Evolutionary conservation across 2,329 filamentous ascomycete species (phyloP), one percentile per base, ranked within the genome.

Genomic region (Beauveria sp.): DNA sequence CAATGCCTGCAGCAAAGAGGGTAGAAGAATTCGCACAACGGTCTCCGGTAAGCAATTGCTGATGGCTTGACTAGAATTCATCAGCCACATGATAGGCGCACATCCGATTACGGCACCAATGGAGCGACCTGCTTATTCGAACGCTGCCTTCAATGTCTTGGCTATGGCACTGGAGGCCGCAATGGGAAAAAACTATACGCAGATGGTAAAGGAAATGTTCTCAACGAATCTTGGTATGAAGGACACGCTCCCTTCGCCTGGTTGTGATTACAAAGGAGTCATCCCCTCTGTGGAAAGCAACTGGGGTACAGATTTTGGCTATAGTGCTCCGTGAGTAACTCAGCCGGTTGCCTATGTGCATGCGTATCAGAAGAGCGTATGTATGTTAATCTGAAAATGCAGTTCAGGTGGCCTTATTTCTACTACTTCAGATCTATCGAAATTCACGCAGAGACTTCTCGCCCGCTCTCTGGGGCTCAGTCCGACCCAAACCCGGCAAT

Each of bases 61-160:
- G 9, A 30, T 30, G 28, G 9, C 28, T 30, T 10, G 9, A 10
- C 8, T 30, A 30, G 28, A 30, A 9, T 30, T 30, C 2, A 30
- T 30, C 28, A 10, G 28, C 28, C 28, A 30, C 28, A 30, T 3
- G 4, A 1, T 0, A 59, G 26, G 28, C 68, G 70, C 3, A 30
- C 8, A 10, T 30, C 28, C 9, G 3, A 10, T 30, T 0, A 10
- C 28, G 9, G 28, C 3, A 30, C 28, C 28, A 30, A 30, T 30
- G 28, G 9, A 30, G 28, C 28, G 28, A 10, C 75, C 77, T 0
- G 69, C 73, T 0, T 79, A 79, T 63, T 78, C 76, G 5, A 77
- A 74, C 58, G 64, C 77, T 18, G 74, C 74, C 0, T 79, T 76
- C 61, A 69, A 69, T 16, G 53, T 78, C 7, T 68, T 77, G 30